Evolutionary conservation across 306 rosid species (phyloP).

Genomic region (Abrus pulchellus): DNA sequence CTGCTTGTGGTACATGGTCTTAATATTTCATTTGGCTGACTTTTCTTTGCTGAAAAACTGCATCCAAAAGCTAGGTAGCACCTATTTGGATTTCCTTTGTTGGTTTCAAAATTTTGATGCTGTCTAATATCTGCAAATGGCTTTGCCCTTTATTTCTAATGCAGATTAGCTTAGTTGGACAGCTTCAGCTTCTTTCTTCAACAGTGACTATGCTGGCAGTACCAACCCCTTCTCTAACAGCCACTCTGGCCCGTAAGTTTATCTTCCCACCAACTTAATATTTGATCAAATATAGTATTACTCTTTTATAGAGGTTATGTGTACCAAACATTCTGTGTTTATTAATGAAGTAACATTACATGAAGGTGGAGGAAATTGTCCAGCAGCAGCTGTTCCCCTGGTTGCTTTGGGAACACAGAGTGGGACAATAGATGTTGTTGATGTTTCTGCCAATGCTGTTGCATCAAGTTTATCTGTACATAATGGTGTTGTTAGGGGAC

Average conservation of each 20-base stretch:
- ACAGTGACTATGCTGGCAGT: slow-evolving; percentile 90
- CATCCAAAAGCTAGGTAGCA: slow-evolving; percentile 43
- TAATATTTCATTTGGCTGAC: slow-evolving; percentile 10
- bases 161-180: slow-evolving; percentile 95
- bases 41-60: slow-evolving; percentile 36
- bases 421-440: slow-evolving; percentile 88
- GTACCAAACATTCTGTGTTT: slow-evolving; percentile 43
- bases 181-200: slow-evolving; percentile 98
- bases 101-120: slow-evolving; percentile 29
- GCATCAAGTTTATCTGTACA: slow-evolving; percentile 89
- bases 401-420: slow-evolving; percentile 97
- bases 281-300: slow-evolving; percentile 46
- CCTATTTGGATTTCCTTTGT: slow-evolving; percentile 35
- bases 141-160: slow-evolving; percentile 46
- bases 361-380: slow-evolving; percentile 95
- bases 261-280: slow-evolving; percentile 49
- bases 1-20: background rate
- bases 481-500: slow-evolving; percentile 81
- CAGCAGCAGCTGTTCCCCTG: slow-evolving; percentile 95
- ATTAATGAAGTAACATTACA: slow-evolving; percentile 44
- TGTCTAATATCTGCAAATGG: slow-evolving; percentile 27
- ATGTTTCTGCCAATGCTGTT: slow-evolving; percentile 94
- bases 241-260: slow-evolving; percentile 97
- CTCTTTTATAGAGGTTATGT: slow-evolving; percentile 19
- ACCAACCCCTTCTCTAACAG: slow-evolving; percentile 94